Evolutionary conservation across 176 grass and related monocot species (phyloP), one percentile per base, ranked within the genome.

Genomic region (Hordeum vulgare): DNA sequence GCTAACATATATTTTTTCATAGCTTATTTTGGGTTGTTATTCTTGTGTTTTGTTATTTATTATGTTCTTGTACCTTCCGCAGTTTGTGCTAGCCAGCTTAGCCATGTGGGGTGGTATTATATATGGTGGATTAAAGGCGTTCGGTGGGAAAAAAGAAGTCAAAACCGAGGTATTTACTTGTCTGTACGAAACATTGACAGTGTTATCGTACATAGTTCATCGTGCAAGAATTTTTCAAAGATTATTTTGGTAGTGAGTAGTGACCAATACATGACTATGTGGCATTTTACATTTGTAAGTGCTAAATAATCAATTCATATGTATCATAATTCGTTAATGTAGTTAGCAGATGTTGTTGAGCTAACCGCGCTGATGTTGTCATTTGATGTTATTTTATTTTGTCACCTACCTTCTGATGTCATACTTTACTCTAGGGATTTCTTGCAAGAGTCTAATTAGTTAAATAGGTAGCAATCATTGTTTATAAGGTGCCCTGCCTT

Each of bases 51-150:
- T 65, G 8, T 66, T 65, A 28, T 66, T 77, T 20, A 70, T 26
- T 66, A 66, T 84, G 11, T 49, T 44, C 20, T 68, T 9, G 18
- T 56, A 56, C 24, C 29, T 35, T 76, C 14, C 85, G 44, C 61
- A 97, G 94, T 91, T 97, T 88, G 94, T 97, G 45, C 79, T 97
- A 20, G 71, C 86, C 39, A 97, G 91, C 57, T 61, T 97, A 3
- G 77, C 81, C 4, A 78, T 74, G 85, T 97, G 94, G 94, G 94
- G 89, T 11, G 53, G 24, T 39, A 0, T 90, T 45, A 71, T 91
- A 14, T 97, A 84, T 72, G 91, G 94, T 67, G 87, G 75, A 56
- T 74, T 31, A 3, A 97, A 78, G 60, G 1, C 77, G 42, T 84
- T 90, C 25, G 79, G 91, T 9, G 89, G 90, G 5, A 93, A 89